Percentiles rank a stretch among this genome's conserved stretches.
Conservation (phyloP, 2,329 filamentous ascomycete species). For the Acrodontium crateriforme region DNA sequence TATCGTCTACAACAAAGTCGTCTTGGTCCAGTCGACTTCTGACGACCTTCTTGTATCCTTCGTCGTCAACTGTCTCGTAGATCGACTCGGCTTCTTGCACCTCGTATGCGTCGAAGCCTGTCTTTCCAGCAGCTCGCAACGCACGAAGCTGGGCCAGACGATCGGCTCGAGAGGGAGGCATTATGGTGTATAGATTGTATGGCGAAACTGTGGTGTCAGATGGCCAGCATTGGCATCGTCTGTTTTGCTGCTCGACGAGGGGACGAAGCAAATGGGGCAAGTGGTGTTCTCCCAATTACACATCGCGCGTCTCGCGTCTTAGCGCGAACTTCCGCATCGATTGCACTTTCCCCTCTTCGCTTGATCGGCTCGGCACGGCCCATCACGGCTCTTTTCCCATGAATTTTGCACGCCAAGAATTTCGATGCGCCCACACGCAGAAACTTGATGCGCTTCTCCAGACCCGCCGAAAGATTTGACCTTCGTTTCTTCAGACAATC, state of each 20-base stretch:
- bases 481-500: too few relatives aligned
- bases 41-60: slow-evolving; percentile 93
- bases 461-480: too few relatives aligned
- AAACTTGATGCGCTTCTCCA: too few relatives aligned
- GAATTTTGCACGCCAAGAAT: too few relatives aligned
- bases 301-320: too few relatives aligned
- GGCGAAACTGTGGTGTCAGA: slow-evolving; percentile 2
- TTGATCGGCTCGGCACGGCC: neutral
- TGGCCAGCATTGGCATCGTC: neutral
- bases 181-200: too few relatives aligned
- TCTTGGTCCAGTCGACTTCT: slow-evolving; percentile 79
- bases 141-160: slow-evolving; percentile 62
- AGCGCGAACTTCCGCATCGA: too few relatives aligned
- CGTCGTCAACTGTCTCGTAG: slow-evolving; percentile 94
- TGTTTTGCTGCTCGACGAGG: too few relatives aligned
- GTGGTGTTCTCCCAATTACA: too few relatives aligned
- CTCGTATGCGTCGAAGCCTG: slow-evolving; percentile 74
- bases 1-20: slow-evolving; percentile 97
- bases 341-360: neutral
- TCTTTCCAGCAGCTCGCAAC: slow-evolving; percentile 79
- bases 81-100: slow-evolving; percentile 71
- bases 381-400: too few relatives aligned
- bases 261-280: too few relatives aligned
- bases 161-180: slow-evolving; percentile 21
- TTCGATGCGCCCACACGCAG: too few relatives aligned